Percentiles rank a stretch among this genome's conserved stretches.
Conservation (phyloP, 2,329 filamentous ascomycete genomes). For the Trichoderma hamatum region DNA sequence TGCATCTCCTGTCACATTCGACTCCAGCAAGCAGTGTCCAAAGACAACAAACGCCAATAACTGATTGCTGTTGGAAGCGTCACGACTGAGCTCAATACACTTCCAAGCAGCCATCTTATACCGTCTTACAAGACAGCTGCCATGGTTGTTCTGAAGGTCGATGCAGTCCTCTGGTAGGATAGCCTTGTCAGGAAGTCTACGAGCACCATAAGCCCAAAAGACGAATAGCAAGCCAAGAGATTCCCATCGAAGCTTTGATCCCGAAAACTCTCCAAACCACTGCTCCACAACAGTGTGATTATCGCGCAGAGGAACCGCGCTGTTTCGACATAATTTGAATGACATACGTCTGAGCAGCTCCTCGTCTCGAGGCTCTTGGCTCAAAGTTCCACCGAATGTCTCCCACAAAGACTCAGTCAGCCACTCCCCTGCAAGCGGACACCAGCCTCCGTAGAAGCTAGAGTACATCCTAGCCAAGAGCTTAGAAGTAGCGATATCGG, state of each 20-base stretch:
- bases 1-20: constrained; percentile 20
- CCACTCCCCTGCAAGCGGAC: background rate
- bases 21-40: constrained; percentile 20
- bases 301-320: constrained; percentile 41
- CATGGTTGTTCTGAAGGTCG: background rate
- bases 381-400: background rate
- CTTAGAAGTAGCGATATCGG: constrained; percentile 10
- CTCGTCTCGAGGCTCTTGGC: background rate
- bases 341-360: constrained; percentile 35
- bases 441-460: constrained; percentile 13
- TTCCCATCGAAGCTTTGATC: constrained; percentile 48
- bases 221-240: constrained; percentile 44
- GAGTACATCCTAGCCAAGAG: background rate
- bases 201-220: constrained; percentile 22
- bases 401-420: constrained; percentile 13
- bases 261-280: constrained; percentile 46
- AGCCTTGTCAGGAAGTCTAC: background rate
- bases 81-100: constrained; percentile 25
- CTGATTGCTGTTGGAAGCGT: constrained; percentile 6
- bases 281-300: constrained; percentile 38
- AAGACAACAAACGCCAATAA: constrained; percentile 19
- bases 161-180: background rate
- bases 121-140: background rate
- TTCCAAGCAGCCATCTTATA: constrained; percentile 21
- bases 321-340: constrained; percentile 43